Base-by-base conservation (phyloP, 495 filamentous ascomycete genomes). In the Daldinia loculata region DNA sequence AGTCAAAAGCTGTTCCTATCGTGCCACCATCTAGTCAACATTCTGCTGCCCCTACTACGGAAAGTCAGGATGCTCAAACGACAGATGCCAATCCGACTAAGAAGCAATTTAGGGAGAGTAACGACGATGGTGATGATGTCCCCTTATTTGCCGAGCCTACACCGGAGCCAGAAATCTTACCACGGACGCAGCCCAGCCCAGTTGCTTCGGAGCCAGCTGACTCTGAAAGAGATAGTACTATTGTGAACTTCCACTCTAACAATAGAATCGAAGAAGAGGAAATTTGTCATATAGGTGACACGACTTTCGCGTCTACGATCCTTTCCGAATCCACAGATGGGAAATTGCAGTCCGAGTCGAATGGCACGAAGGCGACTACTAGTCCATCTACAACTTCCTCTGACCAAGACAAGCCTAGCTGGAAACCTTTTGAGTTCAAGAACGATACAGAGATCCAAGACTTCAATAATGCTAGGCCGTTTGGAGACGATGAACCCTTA, bases 1-100 rank as follows among this genome's bases (percentile, higher is more conserved):
- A 87, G 59, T 91, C 90, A 4, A 97, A 93, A 78, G 92, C 92
- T 29, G 85, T 97, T 63, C 92, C 93, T 2, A 95, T 97, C 57
- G 80, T 94, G 14, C 84, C 84, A 17, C 92, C 94, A 11, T 85
- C 90, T 64, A 86, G 79, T 50, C 59, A 61, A 55, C 38, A 80
- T n/a, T 73, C 80, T 8, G 39, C 67, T 19, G 55, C 39, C 27
- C 56, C 69, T 43, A 41, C 32, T 12, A 77, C 84, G 30, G 83
- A 89, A n/a, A 81, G 81, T 19, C 77, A 85, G 1, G 82, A 84
- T 55, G 82, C 90, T 12, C 85, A 85, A 34, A 75, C 83, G 15
- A 81, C 77, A 2, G 87, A 88, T 72, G 84, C 87, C 62, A 83
- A 82, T 53, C 89, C 93, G 19, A 81, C 89, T 71, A 97, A 96